Base-by-base conservation (phyloP, 805 yeast species). In the Groenewaldozyma tartarivorans region DNA sequence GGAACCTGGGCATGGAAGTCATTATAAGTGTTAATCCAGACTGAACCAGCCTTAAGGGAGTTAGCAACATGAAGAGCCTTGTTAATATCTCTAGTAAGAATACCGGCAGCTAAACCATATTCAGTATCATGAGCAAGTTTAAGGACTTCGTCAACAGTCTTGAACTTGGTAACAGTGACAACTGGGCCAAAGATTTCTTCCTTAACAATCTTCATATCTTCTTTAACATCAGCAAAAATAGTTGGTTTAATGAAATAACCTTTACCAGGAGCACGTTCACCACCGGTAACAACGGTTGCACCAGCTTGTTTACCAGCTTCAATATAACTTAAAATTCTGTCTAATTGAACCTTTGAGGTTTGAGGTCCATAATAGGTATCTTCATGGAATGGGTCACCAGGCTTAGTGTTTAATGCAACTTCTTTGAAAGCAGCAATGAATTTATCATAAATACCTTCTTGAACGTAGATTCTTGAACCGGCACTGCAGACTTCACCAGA, bases 401-500 rank as follows among this genome's bases (percentile, higher is more conserved):
- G 53, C 31, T 51, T 50, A 62, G 46, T 65, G 33, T 36, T 21
- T 52, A 74, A 73, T 37, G 78, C 71, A 42, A 72, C 72, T 18
- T 57, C 56, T 51, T 68, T 69, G 58, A 83, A 76, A 49, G 66
- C 74, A 29, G 65, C 67, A 44, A 85, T 58, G 47, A 86, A 74
- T 58, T 76, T 68, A 47, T 87, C 95, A 66, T 88, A 83, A 49
- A 85, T 69, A 30, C 75, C 74, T 51, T 81, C 90, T 63, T 90
- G 95, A 44, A 87, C 81, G 61, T 83, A 83, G 50, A 87, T 67
- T 67, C 97, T 78, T 37, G 96, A 86, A 53, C 94, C 90, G 22
- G 96, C 96, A 55, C 88, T 81, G 67, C 97, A 88, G 39, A 88
- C 94, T 69, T 88, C 95, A 66, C 97, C 97, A 57, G 90, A 78